These are phyloP conservation scores for Colletotrichum neosansevieriae DNA, from an alignment of 2,329 filamentous ascomycete species.

Conservation along the genomic window DNA sequence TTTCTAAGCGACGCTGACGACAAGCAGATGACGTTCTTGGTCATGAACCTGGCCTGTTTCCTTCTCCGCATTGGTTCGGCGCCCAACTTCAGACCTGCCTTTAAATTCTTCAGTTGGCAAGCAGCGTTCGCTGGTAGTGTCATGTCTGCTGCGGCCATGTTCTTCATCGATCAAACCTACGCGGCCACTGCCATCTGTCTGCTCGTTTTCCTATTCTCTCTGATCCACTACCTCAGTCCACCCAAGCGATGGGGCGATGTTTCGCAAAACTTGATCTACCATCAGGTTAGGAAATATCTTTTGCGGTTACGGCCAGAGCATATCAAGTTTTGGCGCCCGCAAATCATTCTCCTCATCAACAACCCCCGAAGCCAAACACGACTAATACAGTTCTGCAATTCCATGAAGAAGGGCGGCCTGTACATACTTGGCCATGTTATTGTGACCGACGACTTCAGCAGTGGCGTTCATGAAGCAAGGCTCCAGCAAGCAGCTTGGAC, in stretches of 20 bases:
- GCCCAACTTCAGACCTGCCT: conserved; percentile 88
- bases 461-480: conserved; percentile 83
- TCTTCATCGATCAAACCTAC: conserved; percentile 87
- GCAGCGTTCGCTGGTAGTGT: conserved; percentile 81
- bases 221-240: conserved; percentile 88
- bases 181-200: conserved; percentile 80
- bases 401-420: conserved; percentile 86
- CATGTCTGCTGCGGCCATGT: conserved; percentile 85
- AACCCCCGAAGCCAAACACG: conserved; percentile 84
- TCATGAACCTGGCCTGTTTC: conserved; percentile 90
- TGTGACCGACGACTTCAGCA: conserved; percentile 83
- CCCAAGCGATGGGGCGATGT: conserved; percentile 93
- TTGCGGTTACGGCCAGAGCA: conserved; percentile 87
- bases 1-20: background rate
- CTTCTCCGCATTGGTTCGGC: conserved; percentile 88
- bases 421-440: conserved; percentile 92
- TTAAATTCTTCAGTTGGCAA: conserved; percentile 90
- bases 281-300: conserved; percentile 88
- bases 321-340: conserved; percentile 93
- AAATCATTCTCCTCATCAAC: conserved; percentile 87
- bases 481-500: conserved; percentile 86
- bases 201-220: conserved; percentile 80
- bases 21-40: conserved; percentile 86
- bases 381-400: conserved; percentile 92
- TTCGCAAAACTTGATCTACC: conserved; percentile 87